phyloP scores from a whole-genome alignment of 2,329 filamentous ascomycete genomes.

The Penicillium janthinellum region DNA sequence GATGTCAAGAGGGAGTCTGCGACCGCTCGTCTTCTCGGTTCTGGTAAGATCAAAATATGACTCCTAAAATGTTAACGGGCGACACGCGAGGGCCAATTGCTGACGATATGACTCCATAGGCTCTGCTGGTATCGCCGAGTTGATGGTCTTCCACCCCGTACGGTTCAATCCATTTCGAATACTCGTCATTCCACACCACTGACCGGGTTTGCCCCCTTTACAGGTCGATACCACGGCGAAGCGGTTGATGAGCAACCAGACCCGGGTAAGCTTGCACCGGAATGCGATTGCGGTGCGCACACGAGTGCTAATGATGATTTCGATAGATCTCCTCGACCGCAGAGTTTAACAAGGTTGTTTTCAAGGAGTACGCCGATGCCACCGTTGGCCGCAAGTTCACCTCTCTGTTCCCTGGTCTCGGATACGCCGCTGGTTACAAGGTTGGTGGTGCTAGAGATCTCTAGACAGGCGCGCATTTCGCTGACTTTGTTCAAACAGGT shows the following conservation, averaged over 20 bases:
- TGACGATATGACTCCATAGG: conserved; percentile 54
- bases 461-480: not conserved
- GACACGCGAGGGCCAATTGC: conserved; percentile 5
- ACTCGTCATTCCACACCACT: conserved; percentile 16
- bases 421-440: conserved; percentile 98
- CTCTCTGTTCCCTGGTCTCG: conserved; percentile 93
- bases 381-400: conserved; percentile 77
- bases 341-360: conserved; percentile 87
- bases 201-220: conserved; percentile 20
- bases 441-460: conserved; percentile 43
- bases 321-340: conserved; percentile 57
- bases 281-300: conserved; percentile 2
- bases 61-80: not conserved
- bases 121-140: conserved; percentile 87
- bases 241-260: conserved; percentile 98
- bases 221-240: conserved; percentile 99
- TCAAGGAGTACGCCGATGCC: conserved; percentile 81
- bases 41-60: conserved; percentile 61
- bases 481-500: conserved; percentile 53
- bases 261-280: conserved; percentile 56
- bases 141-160: conserved; percentile 91
- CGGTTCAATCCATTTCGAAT: conserved; percentile 29
- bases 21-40: conserved; percentile 82
- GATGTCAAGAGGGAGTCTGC: conserved; percentile 84
- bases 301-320: conserved; percentile 8